These are phyloP conservation scores for Turritis glabra DNA, from an alignment of 345 rosid genomes.

Conservation along the genomic window DNA sequence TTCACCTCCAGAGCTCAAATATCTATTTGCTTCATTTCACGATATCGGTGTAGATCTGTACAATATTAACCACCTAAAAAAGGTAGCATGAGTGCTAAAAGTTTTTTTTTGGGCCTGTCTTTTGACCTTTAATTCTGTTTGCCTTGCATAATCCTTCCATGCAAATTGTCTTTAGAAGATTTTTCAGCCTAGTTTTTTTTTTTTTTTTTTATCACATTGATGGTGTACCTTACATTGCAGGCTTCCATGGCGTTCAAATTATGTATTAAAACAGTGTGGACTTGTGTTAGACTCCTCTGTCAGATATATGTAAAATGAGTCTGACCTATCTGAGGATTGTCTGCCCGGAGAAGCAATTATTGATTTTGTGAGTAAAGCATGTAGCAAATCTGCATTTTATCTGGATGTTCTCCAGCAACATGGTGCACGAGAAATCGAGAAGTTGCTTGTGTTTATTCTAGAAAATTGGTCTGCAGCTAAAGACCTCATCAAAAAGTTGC, in stretches of 20 bases:
- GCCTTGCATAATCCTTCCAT: too few relatives aligned
- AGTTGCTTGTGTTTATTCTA: constrained; percentile 43
- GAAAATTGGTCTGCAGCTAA: constrained; percentile 61
- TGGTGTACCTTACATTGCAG: constrained; percentile 43
- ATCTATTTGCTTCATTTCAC: too few relatives aligned
- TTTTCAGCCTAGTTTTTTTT: too few relatives aligned
- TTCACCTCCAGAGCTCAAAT: too few relatives aligned
- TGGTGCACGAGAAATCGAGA: constrained; percentile 41
- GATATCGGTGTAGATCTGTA: constrained; percentile 53
- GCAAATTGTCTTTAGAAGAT: too few relatives aligned
- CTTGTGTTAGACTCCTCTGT: constrained; percentile 46
- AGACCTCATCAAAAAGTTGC: constrained; percentile 40
- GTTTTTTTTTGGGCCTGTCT: too few relatives aligned
- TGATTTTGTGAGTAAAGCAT: constrained; percentile 52
- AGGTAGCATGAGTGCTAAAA: constrained; percentile 45
- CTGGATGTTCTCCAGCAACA: constrained; percentile 66
- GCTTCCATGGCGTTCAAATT: constrained; percentile 63
- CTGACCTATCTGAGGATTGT: constrained; percentile 30
- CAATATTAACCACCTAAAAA: constrained; percentile 51
- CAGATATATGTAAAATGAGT: constrained; percentile 32
- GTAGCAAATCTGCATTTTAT: constrained; percentile 56
- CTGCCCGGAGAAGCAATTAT: constrained; percentile 46
- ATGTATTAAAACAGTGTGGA: constrained; percentile 65
- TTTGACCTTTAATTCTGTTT: neutral
- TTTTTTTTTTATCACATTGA: too few relatives aligned